Base-by-base conservation (phyloP, 495 filamentous ascomycete genomes). In the Penicillium samsonianum region DNA sequence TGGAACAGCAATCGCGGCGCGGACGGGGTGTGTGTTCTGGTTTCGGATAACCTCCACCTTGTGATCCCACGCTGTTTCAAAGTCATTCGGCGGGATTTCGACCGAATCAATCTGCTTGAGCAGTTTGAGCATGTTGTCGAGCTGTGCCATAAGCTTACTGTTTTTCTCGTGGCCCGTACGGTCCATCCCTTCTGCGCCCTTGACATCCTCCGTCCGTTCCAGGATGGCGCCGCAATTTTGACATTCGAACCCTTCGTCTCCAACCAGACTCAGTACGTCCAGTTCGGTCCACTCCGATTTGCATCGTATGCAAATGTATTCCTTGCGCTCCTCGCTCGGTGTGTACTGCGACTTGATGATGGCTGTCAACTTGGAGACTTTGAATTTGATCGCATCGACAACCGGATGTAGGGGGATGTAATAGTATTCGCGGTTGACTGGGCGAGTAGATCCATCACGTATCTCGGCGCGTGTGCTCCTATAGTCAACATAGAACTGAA, bases 301-400 rank as follows among this genome's bases (percentile, higher is more conserved):
- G 72, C 94, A 99, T 50, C 82, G 80, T n/a, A 80, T 77, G 70
- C 94, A 99, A 40, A 84, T 84, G 62, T 90, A 96, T 67, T 96
- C 93, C 72, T 96, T 96, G 63, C 87, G 85, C 68, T 98, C 95
- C 30, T 87, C 84, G 26, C 82, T 85, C 2, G 90, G 90, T 28
- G 87, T 86, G 53, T 90, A 88, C 55, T 88, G 86, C 14, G 83
- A 81, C 68, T 96, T 91, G 60, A 98, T 91, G 20, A 84, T 85
- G 67, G 91, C 88, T 51, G 90, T 90, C 55, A 96, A 78, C 48
- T 84, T 83, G 69, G 91, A 90, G 51, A 96, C 86, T 61, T 90
- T 87, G 78, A 88, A 99, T 66, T 99, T 99, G 78, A 96, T 92
- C 14, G 91, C 92, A 72, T 99, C 94, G 70, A 99, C 89, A 53